Conservation (phyloP, 225 moss, liverwort and hornwort genomes). For the Marchantia paleacea region DNA sequence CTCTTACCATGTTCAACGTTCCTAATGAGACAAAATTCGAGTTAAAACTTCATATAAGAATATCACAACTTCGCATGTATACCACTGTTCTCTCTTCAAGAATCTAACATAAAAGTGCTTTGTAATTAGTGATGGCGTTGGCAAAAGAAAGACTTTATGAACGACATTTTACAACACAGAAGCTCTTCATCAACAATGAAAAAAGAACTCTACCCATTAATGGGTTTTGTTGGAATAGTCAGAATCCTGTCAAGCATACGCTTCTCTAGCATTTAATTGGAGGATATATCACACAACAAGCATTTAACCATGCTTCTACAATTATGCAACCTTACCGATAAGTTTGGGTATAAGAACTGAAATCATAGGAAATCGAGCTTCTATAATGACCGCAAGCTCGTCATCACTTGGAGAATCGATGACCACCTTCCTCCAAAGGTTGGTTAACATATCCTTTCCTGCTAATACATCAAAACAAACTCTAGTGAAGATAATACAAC, state of each 20-base stretch:
- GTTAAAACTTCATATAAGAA: too few relatives aligned
- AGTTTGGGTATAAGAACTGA: slow-evolving; percentile 52
- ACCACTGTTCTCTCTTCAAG: too few relatives aligned
- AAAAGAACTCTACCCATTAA: too few relatives aligned
- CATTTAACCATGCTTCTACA: background rate
- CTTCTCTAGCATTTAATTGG: background rate
- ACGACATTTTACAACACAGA: too few relatives aligned
- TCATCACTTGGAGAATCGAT: slow-evolving; percentile 88
- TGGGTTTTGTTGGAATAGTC: too few relatives aligned
- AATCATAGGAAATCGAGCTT: slow-evolving; percentile 68
- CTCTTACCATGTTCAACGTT: slow-evolving; percentile 75
- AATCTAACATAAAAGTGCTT: too few relatives aligned
- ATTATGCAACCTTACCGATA: slow-evolving; percentile 37
- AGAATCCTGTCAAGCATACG: background rate
- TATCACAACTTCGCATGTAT: too few relatives aligned
- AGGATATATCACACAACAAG: too few relatives aligned
- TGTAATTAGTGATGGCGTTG: too few relatives aligned
- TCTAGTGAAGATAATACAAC: background rate
- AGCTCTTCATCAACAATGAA: too few relatives aligned
- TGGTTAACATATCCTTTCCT: slow-evolving; percentile 72
- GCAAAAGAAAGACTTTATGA: too few relatives aligned
- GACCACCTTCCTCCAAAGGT: slow-evolving; percentile 88
- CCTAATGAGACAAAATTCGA: slow-evolving; percentile 19
- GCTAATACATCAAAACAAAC: slow-evolving; percentile 4
- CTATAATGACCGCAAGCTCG: slow-evolving; percentile 80